Evolutionary conservation across 1,284 basidiomycete species (phyloP), one percentile per base, ranked within the genome.

Genomic region (Uromyces viciae-fabae): DNA sequence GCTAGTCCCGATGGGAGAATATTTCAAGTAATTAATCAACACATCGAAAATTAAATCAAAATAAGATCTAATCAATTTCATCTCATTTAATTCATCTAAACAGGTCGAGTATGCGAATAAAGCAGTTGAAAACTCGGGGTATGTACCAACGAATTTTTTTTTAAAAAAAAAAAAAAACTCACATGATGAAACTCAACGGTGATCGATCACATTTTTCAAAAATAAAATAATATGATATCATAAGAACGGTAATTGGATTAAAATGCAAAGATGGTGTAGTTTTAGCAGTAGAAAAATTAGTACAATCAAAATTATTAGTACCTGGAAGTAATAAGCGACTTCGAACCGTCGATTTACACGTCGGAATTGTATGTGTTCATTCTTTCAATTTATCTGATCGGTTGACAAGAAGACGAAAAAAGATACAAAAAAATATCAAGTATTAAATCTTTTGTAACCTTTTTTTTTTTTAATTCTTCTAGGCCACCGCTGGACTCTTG

Each of bases 41-140:
- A 22, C 7, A 25, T 28, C 14, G 40, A 40, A n/a, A n/a, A n/a
- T n/a, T n/a, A n/a, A n/a, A n/a, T n/a, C 38, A 66, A 28, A 2
- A 38, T 17, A 33, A 38, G 14, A 52, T 33, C 14, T 25, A n/a
- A 11, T 28, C 22, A 22, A 69, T 46, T 25, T 5, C 5, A 19
- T 46, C 25, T 33, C 36, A 54, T 58, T 31, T 77, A 56, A 31
- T 72, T 68, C 28, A 7, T 15, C 7, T 14, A 25, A 7, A 11
- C 72, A 94, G 94, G 93, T 99, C 86, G 97, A 99, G 88, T 99
- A 99, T 86, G 97, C 97, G 74, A 92, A 91, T 88, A 99, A 99
- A 88, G 95, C 97, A 43, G 96, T 98, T 80, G 97, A 99, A 87
- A 97, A 97, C 87, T 94, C 96, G 56, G 97, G 97, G 91, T 74